Conservation (phyloP, 2,329 filamentous ascomycete species). For the Aspergillus floridensis region DNA sequence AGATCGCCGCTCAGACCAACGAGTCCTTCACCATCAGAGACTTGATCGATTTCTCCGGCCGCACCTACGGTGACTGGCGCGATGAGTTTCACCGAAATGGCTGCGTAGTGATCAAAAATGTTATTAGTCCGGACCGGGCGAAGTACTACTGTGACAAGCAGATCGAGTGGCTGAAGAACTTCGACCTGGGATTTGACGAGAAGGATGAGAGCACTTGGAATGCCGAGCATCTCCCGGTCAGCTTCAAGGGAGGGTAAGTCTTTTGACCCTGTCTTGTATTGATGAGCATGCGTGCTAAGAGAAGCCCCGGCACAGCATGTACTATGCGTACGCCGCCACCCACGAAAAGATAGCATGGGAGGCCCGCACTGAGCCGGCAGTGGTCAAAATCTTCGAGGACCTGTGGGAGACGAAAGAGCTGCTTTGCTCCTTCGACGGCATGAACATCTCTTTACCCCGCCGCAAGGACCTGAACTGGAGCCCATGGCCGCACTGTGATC, state of each 20-base stretch:
- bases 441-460: constrained; percentile 44
- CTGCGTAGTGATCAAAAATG: constrained; percentile 37
- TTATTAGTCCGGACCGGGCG: constrained; percentile 3
- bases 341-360: constrained; percentile 49
- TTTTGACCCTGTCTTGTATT: too few relatives aligned
- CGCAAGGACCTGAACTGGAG: constrained; percentile 24
- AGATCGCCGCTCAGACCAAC: constrained; percentile 9
- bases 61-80: constrained; percentile 39
- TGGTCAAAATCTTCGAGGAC: constrained; percentile 42
- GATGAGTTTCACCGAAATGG: constrained; percentile 45
- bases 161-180: constrained; percentile 42
- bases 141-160: constrained; percentile 21
- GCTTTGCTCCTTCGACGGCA: constrained; percentile 24
- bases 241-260: constrained; percentile 9
- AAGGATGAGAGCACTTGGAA: constrained; percentile 41
- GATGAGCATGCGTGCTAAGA: too few relatives aligned
- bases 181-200: constrained; percentile 37
- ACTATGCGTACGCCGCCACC: constrained; percentile 33
- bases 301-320: constrained; percentile 30
- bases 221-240: constrained; percentile 42
- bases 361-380: constrained; percentile 35
- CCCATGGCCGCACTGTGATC: constrained; percentile 13
- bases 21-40: constrained; percentile 12
- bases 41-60: constrained; percentile 14
- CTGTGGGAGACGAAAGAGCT: constrained; percentile 37